Evolutionary conservation across 2,329 filamentous ascomycete species (phyloP), one percentile per base, ranked within the genome.

Genomic region (Neofusicoccum umdonicola): DNA sequence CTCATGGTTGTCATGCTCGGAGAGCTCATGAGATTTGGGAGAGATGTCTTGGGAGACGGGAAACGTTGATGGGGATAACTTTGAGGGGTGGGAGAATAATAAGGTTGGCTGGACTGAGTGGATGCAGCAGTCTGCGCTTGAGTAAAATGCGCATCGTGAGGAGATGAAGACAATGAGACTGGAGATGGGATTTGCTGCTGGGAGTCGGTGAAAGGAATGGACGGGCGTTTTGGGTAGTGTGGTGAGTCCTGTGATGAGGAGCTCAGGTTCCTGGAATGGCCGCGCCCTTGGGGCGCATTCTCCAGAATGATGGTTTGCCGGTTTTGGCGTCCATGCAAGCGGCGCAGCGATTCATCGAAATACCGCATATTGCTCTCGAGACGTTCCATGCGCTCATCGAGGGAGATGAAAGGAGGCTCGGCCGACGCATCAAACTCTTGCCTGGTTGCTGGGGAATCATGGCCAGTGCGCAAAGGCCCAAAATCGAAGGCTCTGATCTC

Each of bases 281-380:
- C 71, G 0, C 73, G 69, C 13, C 70, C 74, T 50, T 71, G 73
- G 4, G 76, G 75, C 41, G 74, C 72, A 22, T 74, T 75, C 54
- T 76, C 74, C 9, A 78, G 72, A 44, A 78, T 76, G 64, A 78
- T 76, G 58, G 75, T 77, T 66, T 77, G 74, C 4, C 73, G 73
- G 50, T 74, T 74, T 64, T 67, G 75, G 66, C 72, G 73, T 7
- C 72, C 71, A 9, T 73, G 74, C 22, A 77, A 65, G 31, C 73
- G 72, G 42, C 70, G 74, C 8, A 77, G 66, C 1, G 74, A 74
- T 1, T 68, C 67, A 60, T 76, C 74, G 12, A 77, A 69, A 9
- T 66, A 68, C 1, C 71, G 70, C 62, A 75, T 68, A 39, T 68
- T 72, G 47, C 67, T 69, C 67, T 78, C 76, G 2, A 78, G 69